Evolutionary conservation across 1,284 basidiomycete species (phyloP).

Genomic region (Prillingera fragicola): DNA sequence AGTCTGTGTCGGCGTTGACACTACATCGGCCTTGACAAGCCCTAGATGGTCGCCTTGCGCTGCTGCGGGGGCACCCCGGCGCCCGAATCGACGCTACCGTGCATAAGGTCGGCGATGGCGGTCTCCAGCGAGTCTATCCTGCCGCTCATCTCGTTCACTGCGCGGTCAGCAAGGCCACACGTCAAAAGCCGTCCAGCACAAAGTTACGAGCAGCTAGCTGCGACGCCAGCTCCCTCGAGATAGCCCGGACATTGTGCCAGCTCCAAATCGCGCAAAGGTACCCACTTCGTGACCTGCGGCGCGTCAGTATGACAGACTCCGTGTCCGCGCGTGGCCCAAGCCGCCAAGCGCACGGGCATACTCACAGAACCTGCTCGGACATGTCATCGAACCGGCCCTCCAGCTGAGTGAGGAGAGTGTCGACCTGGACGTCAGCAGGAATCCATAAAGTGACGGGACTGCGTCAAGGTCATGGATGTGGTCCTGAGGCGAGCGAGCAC

Average conservation of each 20-base stretch:
- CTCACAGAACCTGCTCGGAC: constrained; percentile 46
- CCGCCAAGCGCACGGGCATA: constrained; percentile 4
- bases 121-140: constrained; percentile 46
- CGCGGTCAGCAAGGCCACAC: background rate
- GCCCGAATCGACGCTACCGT: constrained; percentile 22
- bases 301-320: background rate
- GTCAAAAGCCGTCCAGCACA: background rate
- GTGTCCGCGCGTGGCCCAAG: too few relatives aligned
- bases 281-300: constrained; percentile 32
- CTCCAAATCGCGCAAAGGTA: too few relatives aligned
- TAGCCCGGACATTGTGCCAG: too few relatives aligned
- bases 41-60: background rate
- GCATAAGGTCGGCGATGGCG: constrained; percentile 43
- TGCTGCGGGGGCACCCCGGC: constrained; percentile 7
- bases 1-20: too few relatives aligned
- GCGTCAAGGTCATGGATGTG: background rate
- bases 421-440: constrained; percentile 31
- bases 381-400: constrained; percentile 46
- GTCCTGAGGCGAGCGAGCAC: too few relatives aligned
- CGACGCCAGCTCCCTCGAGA: too few relatives aligned
- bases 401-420: constrained; percentile 40
- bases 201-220: background rate
- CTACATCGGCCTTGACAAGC: too few relatives aligned
- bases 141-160: constrained; percentile 46
- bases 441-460: background rate